Evolutionary conservation across 768 basidiomycete genomes (phyloP).

Genomic region (Sarcomyxa edulis): DNA sequence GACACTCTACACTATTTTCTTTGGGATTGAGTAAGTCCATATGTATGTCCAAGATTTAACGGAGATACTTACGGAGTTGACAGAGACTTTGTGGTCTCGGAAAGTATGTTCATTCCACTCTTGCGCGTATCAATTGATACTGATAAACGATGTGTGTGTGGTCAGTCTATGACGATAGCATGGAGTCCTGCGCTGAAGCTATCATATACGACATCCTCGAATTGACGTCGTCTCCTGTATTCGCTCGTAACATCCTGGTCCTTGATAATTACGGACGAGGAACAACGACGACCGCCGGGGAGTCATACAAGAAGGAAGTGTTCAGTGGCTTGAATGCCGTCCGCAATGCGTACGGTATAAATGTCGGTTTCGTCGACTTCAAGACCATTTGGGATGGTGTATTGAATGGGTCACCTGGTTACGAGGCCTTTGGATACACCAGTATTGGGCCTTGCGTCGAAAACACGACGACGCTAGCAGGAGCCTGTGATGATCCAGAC

Average conservation of each 20-base stretch:
- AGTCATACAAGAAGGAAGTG: constrained; percentile 38
- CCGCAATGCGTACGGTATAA: constrained; percentile 21
- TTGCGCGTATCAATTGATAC: no score
- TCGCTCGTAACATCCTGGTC: constrained; percentile 44
- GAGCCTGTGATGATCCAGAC: constrained; percentile 24
- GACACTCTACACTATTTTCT: constrained; percentile 47
- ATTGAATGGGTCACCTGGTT: constrained; percentile 31
- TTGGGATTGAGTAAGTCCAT: constrained; percentile 43
- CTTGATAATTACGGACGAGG: constrained; percentile 49
- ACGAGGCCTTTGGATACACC: constrained; percentile 43
- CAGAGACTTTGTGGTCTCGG: no score
- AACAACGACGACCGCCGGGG: constrained; percentile 28
- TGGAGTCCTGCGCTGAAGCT: constrained; percentile 30
- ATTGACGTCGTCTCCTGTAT: constrained; percentile 39
- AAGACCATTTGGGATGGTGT: constrained; percentile 44
- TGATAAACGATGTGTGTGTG: no score
- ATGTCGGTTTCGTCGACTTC: constrained; percentile 42
- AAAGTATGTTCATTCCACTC: no score
- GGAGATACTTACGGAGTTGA: no score
- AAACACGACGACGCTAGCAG: constrained; percentile 1
- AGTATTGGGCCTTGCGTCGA: constrained; percentile 22
- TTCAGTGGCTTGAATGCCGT: constrained; percentile 34
- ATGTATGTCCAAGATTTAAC: background rate
- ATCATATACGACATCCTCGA: constrained; percentile 31
- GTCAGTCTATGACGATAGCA: no score